Percentiles rank a stretch among this genome's conserved stretches.
Evolutionary conservation across 208 protist genomes (phyloP).

Genomic region (Wallacemonas sp.): DNA sequence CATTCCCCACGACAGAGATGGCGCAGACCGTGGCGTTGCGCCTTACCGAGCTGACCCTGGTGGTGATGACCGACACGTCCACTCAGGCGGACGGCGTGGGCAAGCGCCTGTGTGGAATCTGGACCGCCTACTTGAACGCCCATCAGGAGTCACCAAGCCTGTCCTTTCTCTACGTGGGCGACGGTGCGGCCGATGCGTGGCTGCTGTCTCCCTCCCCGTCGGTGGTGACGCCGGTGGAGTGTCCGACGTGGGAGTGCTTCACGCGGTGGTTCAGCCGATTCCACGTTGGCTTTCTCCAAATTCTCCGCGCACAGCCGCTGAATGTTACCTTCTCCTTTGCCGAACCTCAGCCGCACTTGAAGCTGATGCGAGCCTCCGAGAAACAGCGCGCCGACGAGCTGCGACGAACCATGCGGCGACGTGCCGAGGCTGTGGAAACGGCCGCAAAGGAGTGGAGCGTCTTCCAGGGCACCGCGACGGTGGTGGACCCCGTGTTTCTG

Average conservation of each 20-base stretch:
- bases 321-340: slow-evolving; percentile 10
- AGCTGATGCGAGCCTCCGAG: slow-evolving; percentile 1
- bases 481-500: slow-evolving; percentile 52
- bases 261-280: slow-evolving; percentile 4
- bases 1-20: slow-evolving; percentile 48
- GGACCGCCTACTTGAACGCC: slow-evolving; percentile 25
- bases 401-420: neutral
- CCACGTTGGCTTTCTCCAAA: slow-evolving; percentile 9
- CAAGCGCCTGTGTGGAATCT: slow-evolving; percentile 40
- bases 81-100: slow-evolving; percentile 17
- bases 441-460: slow-evolving; percentile 25
- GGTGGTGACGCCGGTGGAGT: neutral
- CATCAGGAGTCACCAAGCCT: neutral
- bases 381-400: slow-evolving; percentile 11
- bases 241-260: slow-evolving; percentile 9
- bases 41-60: slow-evolving; percentile 52
- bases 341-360: slow-evolving; percentile 18
- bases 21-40: slow-evolving; percentile 38
- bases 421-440: neutral
- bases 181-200: slow-evolving; percentile 12
- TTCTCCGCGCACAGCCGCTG: neutral
- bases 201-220: neutral
- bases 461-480: slow-evolving; percentile 40
- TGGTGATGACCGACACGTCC: slow-evolving; percentile 19
- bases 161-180: slow-evolving; percentile 5